Base-by-base conservation (phyloP, 2,329 filamentous ascomycete genomes). In the Aspergillus sp. region DNA sequence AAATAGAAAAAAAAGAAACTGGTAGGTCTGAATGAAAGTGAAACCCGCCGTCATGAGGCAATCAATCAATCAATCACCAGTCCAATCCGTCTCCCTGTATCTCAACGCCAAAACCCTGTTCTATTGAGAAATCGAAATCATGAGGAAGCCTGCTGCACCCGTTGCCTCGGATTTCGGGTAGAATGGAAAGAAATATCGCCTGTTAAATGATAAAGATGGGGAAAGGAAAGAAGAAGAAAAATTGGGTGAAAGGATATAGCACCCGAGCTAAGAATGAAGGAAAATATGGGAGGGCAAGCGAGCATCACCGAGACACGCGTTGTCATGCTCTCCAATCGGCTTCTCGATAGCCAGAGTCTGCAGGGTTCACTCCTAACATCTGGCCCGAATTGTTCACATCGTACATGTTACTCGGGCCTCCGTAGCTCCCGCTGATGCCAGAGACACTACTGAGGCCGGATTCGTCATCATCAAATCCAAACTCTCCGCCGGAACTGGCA, bases 401-500 rank as follows among this genome's bases (percentile, higher is more conserved):
- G 47, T 74, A 78, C 44, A 76, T 67, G 48, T 65, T 66, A n/a
- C 71, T 70, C 39, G 72, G 69, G 5, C 69, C 69, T 19, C 62
- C 66, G 67, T 75, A 77, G 8, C 73, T 71, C 44, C 70, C 71
- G 61, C 71, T 71, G 61, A 77, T 66, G 2, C 75, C 73, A 6
- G 75, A 71, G 44, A 69, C 68, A 58, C 69, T 74, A 55, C 70
- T 71, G 41, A 75, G 42, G n/a, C 71, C 72, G 1, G 76, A 72
- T 48, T 79, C 76, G 54, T 79, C 77, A 23, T 79, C 77, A n/a
- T 79, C 76, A 36, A 73, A 77, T 2, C 75, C 76, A 59, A 74
- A 78, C 62, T 79, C 77, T 8, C 76, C 75, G 17, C 77, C 77
- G 19, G 77, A 79, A 54, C 77, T 79, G 10, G 77, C 77, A 61